phyloP scores from a whole-genome alignment of 768 basidiomycete genomes.

The Peribolospora kevripleyi region DNA sequence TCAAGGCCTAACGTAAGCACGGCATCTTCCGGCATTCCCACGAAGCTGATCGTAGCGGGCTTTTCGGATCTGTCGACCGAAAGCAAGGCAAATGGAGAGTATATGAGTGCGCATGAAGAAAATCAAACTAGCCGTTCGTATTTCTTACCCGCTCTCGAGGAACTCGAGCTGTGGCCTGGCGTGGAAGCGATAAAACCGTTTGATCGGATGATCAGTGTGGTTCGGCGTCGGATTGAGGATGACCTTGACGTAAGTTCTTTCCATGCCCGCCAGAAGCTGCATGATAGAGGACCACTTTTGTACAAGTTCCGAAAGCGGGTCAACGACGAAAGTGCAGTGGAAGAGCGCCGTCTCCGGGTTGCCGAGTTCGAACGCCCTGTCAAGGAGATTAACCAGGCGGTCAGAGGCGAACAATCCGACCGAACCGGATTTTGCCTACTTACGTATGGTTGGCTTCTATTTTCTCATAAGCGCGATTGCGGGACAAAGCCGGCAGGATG shows the following conservation, averaged over 20 bases:
- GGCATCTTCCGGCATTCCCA: conserved; percentile 50
- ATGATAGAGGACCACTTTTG: conserved; percentile 69
- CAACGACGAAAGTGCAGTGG: conserved; percentile 46
- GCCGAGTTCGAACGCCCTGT: conserved; percentile 45
- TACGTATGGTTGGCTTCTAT: conserved; percentile 44
- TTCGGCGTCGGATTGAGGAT: conserved; percentile 43
- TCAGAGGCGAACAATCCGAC: not conserved
- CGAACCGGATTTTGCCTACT: conserved; percentile 13
- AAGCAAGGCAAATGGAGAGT: not conserved
- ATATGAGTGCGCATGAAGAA: not conserved
- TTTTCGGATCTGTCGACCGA: conserved; percentile 29
- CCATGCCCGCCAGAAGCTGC: conserved; percentile 28
- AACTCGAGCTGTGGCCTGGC: conserved; percentile 35
- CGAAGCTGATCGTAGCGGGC: conserved; percentile 37
- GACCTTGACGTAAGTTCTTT: conserved; percentile 33
- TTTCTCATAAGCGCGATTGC: conserved; percentile 35
- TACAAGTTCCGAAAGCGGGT: conserved; percentile 60
- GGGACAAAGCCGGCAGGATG: conserved; percentile 32
- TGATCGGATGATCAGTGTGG: conserved; percentile 60
- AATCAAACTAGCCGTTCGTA: not conserved
- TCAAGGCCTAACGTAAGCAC: conserved; percentile 91
- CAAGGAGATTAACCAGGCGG: not conserved
- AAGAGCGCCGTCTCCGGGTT: conserved; percentile 40
- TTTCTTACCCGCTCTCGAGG: conserved; percentile 41
- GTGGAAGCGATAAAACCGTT: conserved; percentile 73